Conservation (phyloP, 1,139 yeast species). For the Suhomyces bolitotheri region DNA sequence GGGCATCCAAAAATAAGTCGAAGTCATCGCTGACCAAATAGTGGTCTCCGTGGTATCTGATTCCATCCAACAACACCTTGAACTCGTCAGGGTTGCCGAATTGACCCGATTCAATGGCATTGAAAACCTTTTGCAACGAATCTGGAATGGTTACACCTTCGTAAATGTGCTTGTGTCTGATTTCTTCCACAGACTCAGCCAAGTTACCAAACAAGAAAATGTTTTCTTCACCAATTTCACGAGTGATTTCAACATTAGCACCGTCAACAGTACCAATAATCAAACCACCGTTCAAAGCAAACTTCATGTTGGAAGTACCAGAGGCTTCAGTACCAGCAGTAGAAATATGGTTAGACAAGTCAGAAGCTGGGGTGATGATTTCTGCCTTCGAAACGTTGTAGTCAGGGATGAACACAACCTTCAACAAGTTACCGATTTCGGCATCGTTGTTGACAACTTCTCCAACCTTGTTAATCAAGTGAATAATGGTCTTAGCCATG, state of each 20-base stretch:
- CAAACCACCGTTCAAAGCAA: constrained; percentile 89
- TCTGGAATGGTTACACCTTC: constrained; percentile 58
- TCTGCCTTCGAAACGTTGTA: constrained; percentile 94
- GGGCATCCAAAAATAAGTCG: constrained; percentile 82
- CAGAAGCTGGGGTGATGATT: constrained; percentile 86
- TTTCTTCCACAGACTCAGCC: constrained; percentile 84
- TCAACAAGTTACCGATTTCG: constrained; percentile 72
- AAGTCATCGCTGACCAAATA: constrained; percentile 89
- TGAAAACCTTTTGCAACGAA: constrained; percentile 60
- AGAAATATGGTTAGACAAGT: constrained; percentile 91
- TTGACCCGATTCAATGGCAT: constrained; percentile 63
- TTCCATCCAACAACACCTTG: constrained; percentile 65
- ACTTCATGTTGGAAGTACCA: constrained; percentile 96
- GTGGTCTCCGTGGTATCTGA: constrained; percentile 75
- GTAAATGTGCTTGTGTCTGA: constrained; percentile 73
- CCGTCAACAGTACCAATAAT: constrained; percentile 97
- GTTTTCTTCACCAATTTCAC: constrained; percentile 91
- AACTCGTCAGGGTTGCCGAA: constrained; percentile 77
- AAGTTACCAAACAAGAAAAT: constrained; percentile 89
- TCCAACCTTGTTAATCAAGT: constrained; percentile 79
- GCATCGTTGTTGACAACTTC: constrained; percentile 77
- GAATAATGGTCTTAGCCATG: constrained; percentile 89
- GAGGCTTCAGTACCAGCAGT: constrained; percentile 98
- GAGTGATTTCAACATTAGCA: constrained; percentile 91
- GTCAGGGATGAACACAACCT: constrained; percentile 87